Evolutionary conservation across 2,329 filamentous ascomycete species (phyloP), one percentile per base, ranked within the genome.

Genomic region (Cercospora sojina): DNA sequence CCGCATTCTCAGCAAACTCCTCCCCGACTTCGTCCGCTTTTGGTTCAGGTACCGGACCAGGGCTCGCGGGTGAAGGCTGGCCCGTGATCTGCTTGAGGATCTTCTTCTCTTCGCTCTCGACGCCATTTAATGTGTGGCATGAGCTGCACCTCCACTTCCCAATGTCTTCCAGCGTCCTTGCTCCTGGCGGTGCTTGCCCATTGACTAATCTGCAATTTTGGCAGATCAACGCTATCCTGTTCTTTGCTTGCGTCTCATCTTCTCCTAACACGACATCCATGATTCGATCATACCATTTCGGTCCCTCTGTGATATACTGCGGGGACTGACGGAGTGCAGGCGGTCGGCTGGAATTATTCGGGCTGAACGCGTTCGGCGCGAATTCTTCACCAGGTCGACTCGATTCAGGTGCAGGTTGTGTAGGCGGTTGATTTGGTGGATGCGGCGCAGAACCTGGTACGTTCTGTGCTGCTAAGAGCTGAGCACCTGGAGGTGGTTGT

Each of bases 231-330:
- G 89, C 94, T 66, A 97, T 87, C 18, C 95, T 88, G 78, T 98
- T 98, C 81, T 93, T 96, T 2, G 94, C 87, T 12, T 91, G 88
- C 4, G 91, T 96, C 79, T 99, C 95, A 74, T 99, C 95, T 76
- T 99, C 95, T 59, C 95, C 95, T 0, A 99, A 85, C 27, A 99
- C 87, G 0, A 96, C 87, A 75, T 99, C 95, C 65, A 99, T 83
- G 62, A 99, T 88, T 64, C 94, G 88, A 77, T 99, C 95, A 79
- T 98, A 99, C 95, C 95, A 99, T 75, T 91, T 89, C 9, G 76
- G 75, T 10, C 74, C 74, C 23, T 73, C 71, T 4, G 69, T 67
- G n/a, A 70, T 69, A 32, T 76, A 74, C 38, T 72, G 66, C 38
- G 72, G 68, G 16, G 70, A 64, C 29, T 16, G 67, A 41, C 65